These are phyloP conservation scores for Bromus sterilis DNA, from an alignment of 176 grass and related monocot species.

Conservation along the genomic window DNA sequence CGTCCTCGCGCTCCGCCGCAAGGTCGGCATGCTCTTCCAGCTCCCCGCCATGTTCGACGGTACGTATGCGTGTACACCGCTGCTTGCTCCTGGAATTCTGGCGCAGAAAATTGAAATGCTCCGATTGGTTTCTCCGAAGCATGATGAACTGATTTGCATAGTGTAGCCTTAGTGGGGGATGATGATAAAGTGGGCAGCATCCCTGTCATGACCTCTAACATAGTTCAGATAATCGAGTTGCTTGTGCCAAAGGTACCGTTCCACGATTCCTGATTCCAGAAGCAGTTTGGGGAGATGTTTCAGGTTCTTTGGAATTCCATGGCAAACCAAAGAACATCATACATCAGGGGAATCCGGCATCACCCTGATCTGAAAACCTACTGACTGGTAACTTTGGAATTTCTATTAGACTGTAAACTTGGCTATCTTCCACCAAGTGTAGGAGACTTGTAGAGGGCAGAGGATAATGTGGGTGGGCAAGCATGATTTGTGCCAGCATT, in stretches of 20 bases:
- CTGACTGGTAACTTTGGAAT: no score
- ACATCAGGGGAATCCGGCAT: no score
- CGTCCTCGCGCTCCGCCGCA: constrained; percentile 72
- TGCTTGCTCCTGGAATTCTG: neutral
- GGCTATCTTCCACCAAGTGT: no score
- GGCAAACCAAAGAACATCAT: no score
- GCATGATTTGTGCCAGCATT: neutral
- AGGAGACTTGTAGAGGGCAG: neutral
- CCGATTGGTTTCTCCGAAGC: neutral
- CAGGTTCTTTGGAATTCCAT: no score
- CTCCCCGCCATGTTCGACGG: constrained; percentile 92
- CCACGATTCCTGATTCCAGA: no score
- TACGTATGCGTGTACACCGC: neutral
- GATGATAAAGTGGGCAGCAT: no score
- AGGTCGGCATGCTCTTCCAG: constrained; percentile 99
- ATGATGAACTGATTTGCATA: neutral
- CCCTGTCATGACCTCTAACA: neutral
- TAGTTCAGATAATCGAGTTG: no score
- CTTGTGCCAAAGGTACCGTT: no score
- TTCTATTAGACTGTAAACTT: no score
- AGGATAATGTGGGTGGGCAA: neutral
- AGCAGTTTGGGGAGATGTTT: no score
- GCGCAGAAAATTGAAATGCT: neutral
- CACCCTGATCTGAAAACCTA: no score
- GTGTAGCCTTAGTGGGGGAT: neutral